Conservation (phyloP, 2,329 filamentous ascomycete species). For the Salinomyces thailandicus region DNA sequence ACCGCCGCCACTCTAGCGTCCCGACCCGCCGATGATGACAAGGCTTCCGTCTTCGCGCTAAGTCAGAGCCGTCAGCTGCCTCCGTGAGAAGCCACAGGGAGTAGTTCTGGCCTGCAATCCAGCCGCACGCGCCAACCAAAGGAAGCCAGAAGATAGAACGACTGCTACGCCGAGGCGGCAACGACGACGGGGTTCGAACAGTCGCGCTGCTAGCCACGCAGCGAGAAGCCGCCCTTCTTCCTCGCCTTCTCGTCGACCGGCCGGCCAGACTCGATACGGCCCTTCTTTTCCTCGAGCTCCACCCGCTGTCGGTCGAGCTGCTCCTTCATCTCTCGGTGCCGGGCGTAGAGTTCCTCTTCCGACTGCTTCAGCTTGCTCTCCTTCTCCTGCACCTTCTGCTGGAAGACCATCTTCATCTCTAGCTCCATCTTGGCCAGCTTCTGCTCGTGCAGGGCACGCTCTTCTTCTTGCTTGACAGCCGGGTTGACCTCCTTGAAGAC, state of each 20-base stretch:
- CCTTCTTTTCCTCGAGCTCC: constrained; percentile 98
- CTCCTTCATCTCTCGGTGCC: constrained; percentile 99
- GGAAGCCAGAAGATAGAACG: constrained; percentile 1
- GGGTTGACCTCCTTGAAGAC: constrained; percentile 99
- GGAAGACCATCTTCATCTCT: constrained; percentile 99
- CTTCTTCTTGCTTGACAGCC: constrained; percentile 98
- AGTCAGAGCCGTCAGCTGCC: not conserved
- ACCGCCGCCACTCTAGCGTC: constrained; percentile 5
- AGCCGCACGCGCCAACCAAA: not conserved
- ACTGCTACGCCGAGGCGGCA: not conserved
- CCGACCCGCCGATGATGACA: constrained; percentile 3
- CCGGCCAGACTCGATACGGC: constrained; percentile 84
- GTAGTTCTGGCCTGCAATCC: not conserved
- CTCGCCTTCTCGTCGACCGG: constrained; percentile 97
- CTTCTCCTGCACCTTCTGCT: constrained; percentile 98
- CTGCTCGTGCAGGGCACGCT: constrained; percentile 94
- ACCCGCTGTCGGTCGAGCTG: constrained; percentile 88
- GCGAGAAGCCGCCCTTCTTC: constrained; percentile 81
- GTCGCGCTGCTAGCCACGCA: constrained; percentile 45
- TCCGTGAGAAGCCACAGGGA: constrained; percentile 4
- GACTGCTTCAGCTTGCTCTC: constrained; percentile 99
- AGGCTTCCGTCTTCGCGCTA: not conserved
- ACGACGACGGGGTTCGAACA: not conserved
- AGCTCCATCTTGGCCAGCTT: constrained; percentile 99
- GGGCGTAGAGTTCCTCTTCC: constrained; percentile 95